A percentile compares a stretch with the other conserved stretches of the same genome.
Evolutionary conservation across 805 yeast genomes (phyloP).

Genomic region (Zygoascus bituminiphila): DNA sequence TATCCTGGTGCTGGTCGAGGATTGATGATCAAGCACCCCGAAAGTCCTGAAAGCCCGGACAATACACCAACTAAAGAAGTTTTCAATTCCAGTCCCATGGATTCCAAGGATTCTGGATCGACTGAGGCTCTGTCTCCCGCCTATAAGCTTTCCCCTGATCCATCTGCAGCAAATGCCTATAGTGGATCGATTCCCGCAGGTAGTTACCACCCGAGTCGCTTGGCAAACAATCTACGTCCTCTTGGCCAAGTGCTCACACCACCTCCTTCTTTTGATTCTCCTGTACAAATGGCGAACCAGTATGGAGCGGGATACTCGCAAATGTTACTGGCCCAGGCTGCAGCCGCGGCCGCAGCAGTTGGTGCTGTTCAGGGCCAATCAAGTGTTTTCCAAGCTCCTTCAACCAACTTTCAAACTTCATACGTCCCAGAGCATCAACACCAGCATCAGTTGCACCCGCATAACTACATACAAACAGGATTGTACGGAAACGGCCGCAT

Average conservation of each 20-base stretch:
- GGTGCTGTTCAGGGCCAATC: not conserved
- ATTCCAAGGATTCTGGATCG: not conserved
- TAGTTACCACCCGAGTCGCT: not conserved
- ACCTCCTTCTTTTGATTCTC: not conserved
- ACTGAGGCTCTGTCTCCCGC: not conserved
- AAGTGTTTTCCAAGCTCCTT: too few species aligned
- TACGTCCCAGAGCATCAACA: not conserved
- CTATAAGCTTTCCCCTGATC: not conserved
- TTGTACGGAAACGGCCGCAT: not conserved
- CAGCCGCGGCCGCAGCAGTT: not conserved
- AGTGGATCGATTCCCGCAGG: not conserved
- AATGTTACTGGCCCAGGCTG: not conserved
- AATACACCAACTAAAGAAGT: not conserved
- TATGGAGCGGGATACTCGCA: not conserved
- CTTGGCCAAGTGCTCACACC: not conserved
- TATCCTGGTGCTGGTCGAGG: not conserved
- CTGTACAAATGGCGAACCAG: not conserved
- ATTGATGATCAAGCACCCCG: not conserved
- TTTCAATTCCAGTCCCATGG: not conserved
- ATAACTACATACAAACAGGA: not conserved
- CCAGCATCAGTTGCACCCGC: not conserved
- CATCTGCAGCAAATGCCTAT: not conserved
- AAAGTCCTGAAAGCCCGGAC: not conserved
- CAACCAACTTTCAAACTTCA: not conserved
- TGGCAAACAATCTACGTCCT: not conserved